A percentile compares a stretch with the other conserved stretches of the same genome.
These are phyloP conservation scores for Aegilops longissima DNA, from an alignment of 176 grass and related monocot genomes.

Conservation along the genomic window DNA sequence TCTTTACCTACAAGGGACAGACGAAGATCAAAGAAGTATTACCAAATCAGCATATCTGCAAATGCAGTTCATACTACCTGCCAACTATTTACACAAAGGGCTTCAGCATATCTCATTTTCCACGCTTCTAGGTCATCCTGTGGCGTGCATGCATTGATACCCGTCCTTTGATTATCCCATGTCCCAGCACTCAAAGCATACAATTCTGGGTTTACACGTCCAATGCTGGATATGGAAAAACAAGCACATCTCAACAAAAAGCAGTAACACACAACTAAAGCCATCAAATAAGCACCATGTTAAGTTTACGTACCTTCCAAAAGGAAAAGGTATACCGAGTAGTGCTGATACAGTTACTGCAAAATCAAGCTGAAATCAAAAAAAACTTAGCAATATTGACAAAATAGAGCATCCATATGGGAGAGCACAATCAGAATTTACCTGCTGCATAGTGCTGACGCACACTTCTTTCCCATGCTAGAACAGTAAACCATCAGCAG, in stretches of 20 bases:
- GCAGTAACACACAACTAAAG: constrained; percentile 21
- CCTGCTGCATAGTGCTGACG: constrained; percentile 86
- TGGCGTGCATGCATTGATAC: constrained; percentile 27
- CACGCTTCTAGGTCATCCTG: constrained; percentile 69
- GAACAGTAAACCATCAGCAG: constrained; percentile 41
- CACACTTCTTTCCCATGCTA: constrained; percentile 76
- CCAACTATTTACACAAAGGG: constrained; percentile 89
- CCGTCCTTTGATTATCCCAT: constrained; percentile 58
- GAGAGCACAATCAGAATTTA: constrained; percentile 26
- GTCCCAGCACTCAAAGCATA: constrained; percentile 81
- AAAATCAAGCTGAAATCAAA: constrained; percentile 87
- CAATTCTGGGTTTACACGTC: constrained; percentile 82
- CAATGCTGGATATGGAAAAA: constrained; percentile 67
- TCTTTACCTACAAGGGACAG: constrained; percentile 69
- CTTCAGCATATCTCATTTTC: constrained; percentile 76
- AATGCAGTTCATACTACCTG: constrained; percentile 62
- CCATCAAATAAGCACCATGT: constrained; percentile 22
- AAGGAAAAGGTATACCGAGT: constrained; percentile 95
- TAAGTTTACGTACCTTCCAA: constrained; percentile 73
- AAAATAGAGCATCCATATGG: constrained; percentile 26
- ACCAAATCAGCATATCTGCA: background rate
- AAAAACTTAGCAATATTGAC: constrained; percentile 28
- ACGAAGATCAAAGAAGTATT: constrained; percentile 13
- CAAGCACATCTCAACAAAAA: constrained; percentile 25
- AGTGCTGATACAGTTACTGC: constrained; percentile 89